Conservation (phyloP, 371 early-diverging fungal species). For the Rhizopus stolonifer region DNA sequence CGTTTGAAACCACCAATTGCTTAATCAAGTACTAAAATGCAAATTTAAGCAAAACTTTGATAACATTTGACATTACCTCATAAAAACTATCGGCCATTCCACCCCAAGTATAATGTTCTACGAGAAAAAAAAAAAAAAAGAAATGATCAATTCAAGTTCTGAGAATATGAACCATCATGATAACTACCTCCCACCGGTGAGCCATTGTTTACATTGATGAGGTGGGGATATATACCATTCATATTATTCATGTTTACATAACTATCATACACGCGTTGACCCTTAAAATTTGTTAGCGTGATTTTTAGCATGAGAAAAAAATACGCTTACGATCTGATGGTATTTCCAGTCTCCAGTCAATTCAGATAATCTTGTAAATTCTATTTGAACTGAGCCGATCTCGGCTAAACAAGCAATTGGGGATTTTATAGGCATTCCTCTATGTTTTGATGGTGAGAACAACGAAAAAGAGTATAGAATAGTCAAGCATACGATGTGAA, state of each 20-base stretch:
- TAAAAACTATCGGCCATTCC: slow-evolving; percentile 61
- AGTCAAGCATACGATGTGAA: slow-evolving; percentile 51
- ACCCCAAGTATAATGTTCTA: slow-evolving; percentile 42
- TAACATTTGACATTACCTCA: slow-evolving; percentile 40
- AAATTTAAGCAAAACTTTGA: too few species aligned
- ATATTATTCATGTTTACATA: slow-evolving; percentile 24
- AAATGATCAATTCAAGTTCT: too few species aligned
- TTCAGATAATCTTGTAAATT: slow-evolving; percentile 78
- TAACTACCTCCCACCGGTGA: slow-evolving; percentile 21
- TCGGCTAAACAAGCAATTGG: slow-evolving; percentile 67
- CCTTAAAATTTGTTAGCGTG: slow-evolving; percentile 25
- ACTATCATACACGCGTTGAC: slow-evolving; percentile 43
- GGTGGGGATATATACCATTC: slow-evolving; percentile 50
- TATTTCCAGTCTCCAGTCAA: slow-evolving; percentile 71
- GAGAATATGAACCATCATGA: too few species aligned
- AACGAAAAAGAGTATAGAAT: too few species aligned
- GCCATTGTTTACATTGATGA: slow-evolving; percentile 37
- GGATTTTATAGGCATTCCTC: slow-evolving; percentile 30
- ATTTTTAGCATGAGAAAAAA: background rate
- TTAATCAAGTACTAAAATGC: slow-evolving; percentile 49
- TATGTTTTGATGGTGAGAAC: too few species aligned
- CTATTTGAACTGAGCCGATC: slow-evolving; percentile 85
- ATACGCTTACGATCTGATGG: slow-evolving; percentile 44
- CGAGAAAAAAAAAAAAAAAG: too few species aligned
- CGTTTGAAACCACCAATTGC: slow-evolving; percentile 57